Evolutionary conservation across 805 yeast genomes (phyloP).

Genomic region (Yarrowia divulgata): DNA sequence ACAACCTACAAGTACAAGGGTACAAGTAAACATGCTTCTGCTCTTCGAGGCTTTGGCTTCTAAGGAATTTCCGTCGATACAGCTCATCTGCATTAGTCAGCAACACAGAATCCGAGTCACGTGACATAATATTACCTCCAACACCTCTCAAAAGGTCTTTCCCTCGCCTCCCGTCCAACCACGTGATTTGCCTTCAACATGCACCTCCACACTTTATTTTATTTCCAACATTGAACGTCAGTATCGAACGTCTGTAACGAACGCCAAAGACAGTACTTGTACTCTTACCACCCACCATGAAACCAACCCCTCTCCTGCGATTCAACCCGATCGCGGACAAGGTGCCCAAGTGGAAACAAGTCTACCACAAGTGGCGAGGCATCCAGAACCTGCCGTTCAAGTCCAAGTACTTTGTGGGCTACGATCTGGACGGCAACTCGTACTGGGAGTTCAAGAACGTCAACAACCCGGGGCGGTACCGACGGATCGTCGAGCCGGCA

Average conservation of each 20-base stretch:
- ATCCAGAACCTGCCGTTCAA: constrained; percentile 72
- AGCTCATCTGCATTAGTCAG: too few species aligned
- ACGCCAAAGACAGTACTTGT: too few species aligned
- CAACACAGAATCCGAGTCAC: too few species aligned
- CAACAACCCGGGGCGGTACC: constrained; percentile 57
- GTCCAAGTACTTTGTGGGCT: constrained; percentile 68
- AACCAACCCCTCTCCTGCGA: constrained; percentile 28
- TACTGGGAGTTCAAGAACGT: constrained; percentile 80
- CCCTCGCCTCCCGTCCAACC: too few species aligned
- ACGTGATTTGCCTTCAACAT: background rate
- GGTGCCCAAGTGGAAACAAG: constrained; percentile 35
- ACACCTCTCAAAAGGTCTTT: too few species aligned
- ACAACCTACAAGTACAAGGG: too few species aligned
- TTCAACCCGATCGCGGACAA: constrained; percentile 38
- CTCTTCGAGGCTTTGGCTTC: too few species aligned
- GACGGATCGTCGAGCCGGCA: constrained; percentile 70
- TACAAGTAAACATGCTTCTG: too few species aligned
- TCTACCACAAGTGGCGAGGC: constrained; percentile 37
- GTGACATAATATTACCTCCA: too few species aligned
- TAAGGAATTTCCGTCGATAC: too few species aligned
- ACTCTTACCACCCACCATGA: background rate
- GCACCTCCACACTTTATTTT: background rate
- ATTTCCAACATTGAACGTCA: too few species aligned
- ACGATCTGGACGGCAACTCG: constrained; percentile 83
- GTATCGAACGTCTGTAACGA: too few species aligned